Evolutionary conservation across 352 stramenopile species (phyloP).

Genomic region (Phytophthora parvispora): DNA sequence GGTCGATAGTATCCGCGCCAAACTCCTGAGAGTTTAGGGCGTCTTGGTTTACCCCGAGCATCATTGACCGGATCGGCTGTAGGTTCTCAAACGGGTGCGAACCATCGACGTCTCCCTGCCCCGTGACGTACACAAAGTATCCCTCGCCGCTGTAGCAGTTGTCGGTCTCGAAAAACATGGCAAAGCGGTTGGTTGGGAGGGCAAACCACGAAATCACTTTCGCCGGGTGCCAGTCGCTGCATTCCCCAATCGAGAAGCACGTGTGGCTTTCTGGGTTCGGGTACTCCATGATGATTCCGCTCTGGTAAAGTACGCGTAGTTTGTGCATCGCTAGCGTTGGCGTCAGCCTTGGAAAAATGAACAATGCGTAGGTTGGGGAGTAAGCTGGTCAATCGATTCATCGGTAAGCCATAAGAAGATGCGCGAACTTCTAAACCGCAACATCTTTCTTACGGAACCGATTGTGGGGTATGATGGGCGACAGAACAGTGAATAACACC

Average conservation of each 20-base stretch:
- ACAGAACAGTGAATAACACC: too few species aligned
- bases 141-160: slow-evolving; percentile 5
- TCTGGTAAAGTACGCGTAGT: background rate
- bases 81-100: background rate
- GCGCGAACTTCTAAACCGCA: too few species aligned
- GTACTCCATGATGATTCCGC: background rate
- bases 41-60: background rate
- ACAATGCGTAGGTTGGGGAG: too few species aligned
- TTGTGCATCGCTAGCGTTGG: background rate
- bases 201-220: background rate
- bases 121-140: background rate
- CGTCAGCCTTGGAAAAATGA: background rate
- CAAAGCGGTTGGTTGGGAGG: background rate
- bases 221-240: slow-evolving; percentile 1
- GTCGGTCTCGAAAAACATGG: slow-evolving; percentile 1
- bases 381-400: too few species aligned
- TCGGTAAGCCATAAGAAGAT: too few species aligned
- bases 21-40: background rate
- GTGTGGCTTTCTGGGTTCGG: background rate
- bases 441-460: background rate
- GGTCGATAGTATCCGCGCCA: background rate
- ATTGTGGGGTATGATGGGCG: too few species aligned
- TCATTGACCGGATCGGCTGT: slow-evolving; percentile 1
- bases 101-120: background rate
- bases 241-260: slow-evolving; percentile 7